These are phyloP conservation scores for Whalleya microplaca DNA, from an alignment of 2,329 filamentous ascomycete genomes.

Conservation along the genomic window DNA sequence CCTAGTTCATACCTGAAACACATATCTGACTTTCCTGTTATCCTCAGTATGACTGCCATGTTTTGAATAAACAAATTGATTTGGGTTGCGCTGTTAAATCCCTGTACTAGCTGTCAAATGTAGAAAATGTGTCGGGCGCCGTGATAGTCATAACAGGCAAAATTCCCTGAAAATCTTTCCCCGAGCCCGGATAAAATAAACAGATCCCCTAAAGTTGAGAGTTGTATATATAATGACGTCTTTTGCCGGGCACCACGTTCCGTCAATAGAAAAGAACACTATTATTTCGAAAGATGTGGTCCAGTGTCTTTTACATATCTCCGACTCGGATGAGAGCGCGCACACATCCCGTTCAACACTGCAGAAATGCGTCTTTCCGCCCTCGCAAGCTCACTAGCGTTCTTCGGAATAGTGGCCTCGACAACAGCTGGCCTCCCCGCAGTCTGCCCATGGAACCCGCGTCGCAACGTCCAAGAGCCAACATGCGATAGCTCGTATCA, in stretches of 20 bases:
- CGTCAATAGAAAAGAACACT: neutral
- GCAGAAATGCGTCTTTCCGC: slow-evolving; percentile 3
- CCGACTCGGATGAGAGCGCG: no score
- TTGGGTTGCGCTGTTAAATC: neutral
- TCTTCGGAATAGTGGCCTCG: neutral
- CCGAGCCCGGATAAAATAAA: slow-evolving; percentile 15
- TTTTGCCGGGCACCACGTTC: neutral
- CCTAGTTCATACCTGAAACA: no score
- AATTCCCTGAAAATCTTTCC: neutral
- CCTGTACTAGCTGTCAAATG: neutral
- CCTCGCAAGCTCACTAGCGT: slow-evolving; percentile 1
- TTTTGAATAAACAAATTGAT: no score
- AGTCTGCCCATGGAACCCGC: slow-evolving; percentile 26
- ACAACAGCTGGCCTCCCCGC: neutral
- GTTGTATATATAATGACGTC: neutral
- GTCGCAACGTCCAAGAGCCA: slow-evolving; percentile 7
- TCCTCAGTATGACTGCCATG: no score
- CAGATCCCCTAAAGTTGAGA: neutral
- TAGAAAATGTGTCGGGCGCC: neutral
- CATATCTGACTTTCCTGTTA: no score
- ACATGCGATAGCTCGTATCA: slow-evolving; percentile 18
- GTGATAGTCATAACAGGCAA: neutral
- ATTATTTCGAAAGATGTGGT: neutral
- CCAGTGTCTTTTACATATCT: neutral
- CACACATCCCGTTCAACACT: neutral